phyloP scores from a whole-genome alignment of 352 stramenopile genomes.

The Phytophthora colocasiae region DNA sequence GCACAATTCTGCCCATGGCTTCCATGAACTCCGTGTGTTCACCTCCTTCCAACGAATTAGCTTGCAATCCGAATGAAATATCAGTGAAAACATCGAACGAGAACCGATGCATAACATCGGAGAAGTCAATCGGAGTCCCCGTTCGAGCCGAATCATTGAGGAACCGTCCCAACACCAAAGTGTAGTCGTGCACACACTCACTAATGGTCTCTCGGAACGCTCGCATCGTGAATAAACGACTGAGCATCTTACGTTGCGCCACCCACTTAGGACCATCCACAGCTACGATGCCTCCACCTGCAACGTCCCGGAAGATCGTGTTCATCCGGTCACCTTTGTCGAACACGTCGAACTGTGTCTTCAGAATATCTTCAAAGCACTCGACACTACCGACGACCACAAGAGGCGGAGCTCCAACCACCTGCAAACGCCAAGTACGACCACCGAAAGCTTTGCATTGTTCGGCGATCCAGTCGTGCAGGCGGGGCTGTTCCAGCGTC shows the following conservation, averaged over 20 bases:
- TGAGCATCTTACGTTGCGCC: conserved; percentile 73
- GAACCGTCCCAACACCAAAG: conserved; percentile 32
- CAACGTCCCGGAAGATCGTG: conserved; percentile 50
- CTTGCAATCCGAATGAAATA: conserved; percentile 59
- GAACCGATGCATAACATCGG: conserved; percentile 54
- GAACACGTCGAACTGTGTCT: conserved; percentile 75
- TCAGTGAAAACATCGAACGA: conserved; percentile 67
- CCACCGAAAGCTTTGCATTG: conserved; percentile 47
- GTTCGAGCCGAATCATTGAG: conserved; percentile 27
- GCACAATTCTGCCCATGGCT: conserved; percentile 44
- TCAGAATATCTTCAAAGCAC: conserved; percentile 52
- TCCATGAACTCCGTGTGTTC: conserved; percentile 59
- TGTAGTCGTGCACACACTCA: conserved; percentile 49
- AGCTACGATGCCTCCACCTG: conserved; percentile 66
- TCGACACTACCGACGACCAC: conserved; percentile 49
- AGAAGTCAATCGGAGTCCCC: conserved; percentile 34
- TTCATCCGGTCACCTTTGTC: conserved; percentile 61
- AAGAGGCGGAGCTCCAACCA: conserved; percentile 43
- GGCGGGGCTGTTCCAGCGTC: conserved; percentile 42
- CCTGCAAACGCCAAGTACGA: conserved; percentile 44
- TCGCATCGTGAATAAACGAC: conserved; percentile 79
- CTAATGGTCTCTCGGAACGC: conserved; percentile 48
- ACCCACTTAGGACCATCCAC: conserved; percentile 58
- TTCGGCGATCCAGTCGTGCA: conserved; percentile 59
- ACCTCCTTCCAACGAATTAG: conserved; percentile 45